Percentiles rank a stretch among this genome's conserved stretches.
These are phyloP conservation scores for Pythium rishiriense DNA, from an alignment of 352 stramenopile genomes.

Conservation along the genomic window DNA sequence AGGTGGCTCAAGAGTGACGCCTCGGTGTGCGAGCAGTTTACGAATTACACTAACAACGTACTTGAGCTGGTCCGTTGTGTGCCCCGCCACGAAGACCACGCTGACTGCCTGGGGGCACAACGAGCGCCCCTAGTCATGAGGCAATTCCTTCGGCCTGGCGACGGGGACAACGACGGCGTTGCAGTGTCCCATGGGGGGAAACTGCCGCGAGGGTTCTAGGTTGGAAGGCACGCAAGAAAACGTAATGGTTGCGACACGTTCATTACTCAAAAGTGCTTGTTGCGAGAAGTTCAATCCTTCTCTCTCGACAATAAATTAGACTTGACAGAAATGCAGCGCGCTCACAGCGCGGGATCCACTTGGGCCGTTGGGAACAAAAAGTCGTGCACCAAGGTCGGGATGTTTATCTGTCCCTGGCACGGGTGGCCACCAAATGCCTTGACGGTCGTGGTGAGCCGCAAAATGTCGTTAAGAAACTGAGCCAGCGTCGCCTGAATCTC, in stretches of 20 bases:
- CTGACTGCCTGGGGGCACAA: neutral
- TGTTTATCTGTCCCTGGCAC: slow-evolving; percentile 21
- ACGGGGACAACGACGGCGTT: neutral
- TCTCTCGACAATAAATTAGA: neutral
- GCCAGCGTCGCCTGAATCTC: slow-evolving; percentile 14
- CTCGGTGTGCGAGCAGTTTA: neutral
- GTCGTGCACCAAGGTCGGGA: slow-evolving; percentile 11
- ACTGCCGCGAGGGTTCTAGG: neutral
- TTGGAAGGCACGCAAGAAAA: neutral
- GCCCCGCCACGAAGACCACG: neutral
- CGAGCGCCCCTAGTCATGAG: neutral
- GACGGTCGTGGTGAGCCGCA: slow-evolving; percentile 19
- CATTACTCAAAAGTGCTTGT: no score
- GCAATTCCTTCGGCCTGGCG: neutral
- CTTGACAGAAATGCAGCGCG: neutral
- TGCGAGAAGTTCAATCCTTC: slow-evolving; percentile 7
- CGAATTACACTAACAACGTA: neutral
- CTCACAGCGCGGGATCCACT: neutral
- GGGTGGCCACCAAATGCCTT: slow-evolving; percentile 12
- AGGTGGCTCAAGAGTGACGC: neutral
- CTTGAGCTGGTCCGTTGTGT: neutral
- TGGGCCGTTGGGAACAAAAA: slow-evolving; percentile 7
- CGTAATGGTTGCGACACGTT: no score
- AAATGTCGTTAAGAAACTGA: slow-evolving; percentile 20
- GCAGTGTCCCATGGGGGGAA: no score